phyloP scores from a whole-genome alignment of 768 basidiomycete species.

The Lactarius psammicola region DNA sequence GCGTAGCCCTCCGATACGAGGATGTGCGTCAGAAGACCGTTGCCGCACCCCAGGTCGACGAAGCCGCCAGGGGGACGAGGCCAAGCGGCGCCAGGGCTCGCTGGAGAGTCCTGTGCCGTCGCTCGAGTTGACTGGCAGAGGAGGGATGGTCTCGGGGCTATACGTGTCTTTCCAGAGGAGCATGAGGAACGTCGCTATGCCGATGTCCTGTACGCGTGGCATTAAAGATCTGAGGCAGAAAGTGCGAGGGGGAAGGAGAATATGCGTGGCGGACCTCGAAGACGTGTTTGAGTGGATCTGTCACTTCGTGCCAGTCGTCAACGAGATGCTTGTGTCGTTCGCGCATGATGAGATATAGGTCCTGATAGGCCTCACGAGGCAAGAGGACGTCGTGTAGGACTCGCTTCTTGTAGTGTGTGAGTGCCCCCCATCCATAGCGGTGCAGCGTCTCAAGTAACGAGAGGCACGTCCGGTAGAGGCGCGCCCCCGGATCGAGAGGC shows the following conservation, averaged over 20 bases:
- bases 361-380: conserved; percentile 77
- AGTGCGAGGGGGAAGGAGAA: neutral
- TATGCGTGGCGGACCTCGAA: conserved; percentile 59
- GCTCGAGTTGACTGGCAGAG: neutral
- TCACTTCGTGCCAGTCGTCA: conserved; percentile 72
- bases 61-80: conserved; percentile 82
- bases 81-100: conserved; percentile 68
- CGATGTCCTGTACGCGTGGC: conserved; percentile 66
- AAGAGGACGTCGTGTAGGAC: conserved; percentile 81
- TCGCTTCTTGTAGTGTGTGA: conserved; percentile 83
- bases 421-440: conserved; percentile 84
- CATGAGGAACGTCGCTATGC: conserved; percentile 91
- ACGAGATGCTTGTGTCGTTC: conserved; percentile 79
- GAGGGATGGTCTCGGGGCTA: conserved; percentile 16
- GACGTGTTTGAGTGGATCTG: conserved; percentile 87
- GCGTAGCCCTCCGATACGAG: conserved; percentile 78
- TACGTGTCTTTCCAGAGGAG: conserved; percentile 85
- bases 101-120: conserved; percentile 18
- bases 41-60: conserved; percentile 92
- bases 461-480: conserved; percentile 79
- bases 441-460: conserved; percentile 79
- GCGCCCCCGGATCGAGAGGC: conserved; percentile 51
- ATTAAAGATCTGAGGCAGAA: neutral
- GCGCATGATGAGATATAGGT: conserved; percentile 84
- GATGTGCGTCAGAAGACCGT: conserved; percentile 89